Conservation (phyloP, 345 rosid genomes). For the Salix exigua region DNA sequence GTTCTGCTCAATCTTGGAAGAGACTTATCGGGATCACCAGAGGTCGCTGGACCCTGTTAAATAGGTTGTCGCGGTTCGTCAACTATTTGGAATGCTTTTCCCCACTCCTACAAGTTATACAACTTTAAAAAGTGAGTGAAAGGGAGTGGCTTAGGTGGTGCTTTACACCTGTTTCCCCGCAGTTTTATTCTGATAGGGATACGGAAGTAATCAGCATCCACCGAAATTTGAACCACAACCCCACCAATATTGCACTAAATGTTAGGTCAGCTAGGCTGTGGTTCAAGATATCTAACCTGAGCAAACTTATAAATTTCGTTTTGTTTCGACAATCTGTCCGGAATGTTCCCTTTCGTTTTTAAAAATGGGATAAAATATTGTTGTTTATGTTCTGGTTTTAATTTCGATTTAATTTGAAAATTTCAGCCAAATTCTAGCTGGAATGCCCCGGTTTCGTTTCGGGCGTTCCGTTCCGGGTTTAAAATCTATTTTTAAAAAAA, state of each 20-base stretch:
- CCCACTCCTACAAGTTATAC: not conserved
- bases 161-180: not conserved
- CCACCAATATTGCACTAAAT: not conserved
- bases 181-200: not conserved
- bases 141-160: not conserved
- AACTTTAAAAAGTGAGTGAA: not conserved
- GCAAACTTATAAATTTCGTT: too few relatives aligned
- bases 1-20: not conserved
- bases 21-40: slow-evolving; percentile 28
- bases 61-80: slow-evolving; percentile 2
- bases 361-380: too few relatives aligned
- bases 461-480: too few relatives aligned
- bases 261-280: not conserved
- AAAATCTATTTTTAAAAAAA: too few relatives aligned
- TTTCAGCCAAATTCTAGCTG: too few relatives aligned
- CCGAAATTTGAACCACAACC: not conserved
- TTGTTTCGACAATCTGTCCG: too few relatives aligned
- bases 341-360: too few relatives aligned
- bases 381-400: too few relatives aligned
- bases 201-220: not conserved
- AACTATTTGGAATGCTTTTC: not conserved
- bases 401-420: too few relatives aligned
- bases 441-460: too few relatives aligned
- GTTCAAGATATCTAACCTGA: too few relatives aligned
- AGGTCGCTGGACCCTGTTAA: slow-evolving; percentile 8